A percentile compares a stretch with the other conserved stretches of the same genome.
phyloP scores from a whole-genome alignment of 2,329 filamentous ascomycete genomes.

The Alternaria rosae region DNA sequence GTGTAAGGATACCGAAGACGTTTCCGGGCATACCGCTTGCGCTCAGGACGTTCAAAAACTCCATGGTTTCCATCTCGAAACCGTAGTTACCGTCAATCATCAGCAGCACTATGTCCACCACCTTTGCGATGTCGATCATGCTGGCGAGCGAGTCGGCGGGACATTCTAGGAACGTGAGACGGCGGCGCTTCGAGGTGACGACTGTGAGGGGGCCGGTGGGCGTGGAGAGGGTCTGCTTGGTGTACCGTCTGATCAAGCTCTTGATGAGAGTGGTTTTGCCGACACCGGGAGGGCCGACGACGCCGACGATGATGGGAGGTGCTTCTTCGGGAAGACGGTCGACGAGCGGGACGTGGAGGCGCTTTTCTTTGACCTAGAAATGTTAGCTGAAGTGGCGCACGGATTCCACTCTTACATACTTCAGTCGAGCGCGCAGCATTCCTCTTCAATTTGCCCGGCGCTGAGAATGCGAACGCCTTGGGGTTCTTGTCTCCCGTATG shows the following conservation, averaged over 20 bases:
- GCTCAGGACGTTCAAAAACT: slow-evolving; percentile 94
- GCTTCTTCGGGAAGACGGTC: slow-evolving; percentile 96
- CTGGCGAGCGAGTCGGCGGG: slow-evolving; percentile 91
- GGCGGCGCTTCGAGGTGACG: slow-evolving; percentile 93
- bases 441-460: slow-evolving; percentile 80
- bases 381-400: slow-evolving; percentile 12
- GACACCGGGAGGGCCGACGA: slow-evolving; percentile 91
- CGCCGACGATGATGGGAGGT: slow-evolving; percentile 88
- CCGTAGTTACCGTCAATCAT: slow-evolving; percentile 99
- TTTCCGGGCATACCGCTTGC: slow-evolving; percentile 98
- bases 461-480: slow-evolving; percentile 87
- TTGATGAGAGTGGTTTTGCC: slow-evolving; percentile 97
- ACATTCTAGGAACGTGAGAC: slow-evolving; percentile 94
- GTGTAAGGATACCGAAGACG: slow-evolving; percentile 95
- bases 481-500: slow-evolving; percentile 75
- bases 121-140: slow-evolving; percentile 97
- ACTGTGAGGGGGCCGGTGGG: slow-evolving; percentile 93
- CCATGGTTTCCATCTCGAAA: slow-evolving; percentile 99
- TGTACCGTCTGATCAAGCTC: slow-evolving; percentile 90
- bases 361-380: slow-evolving; percentile 85
- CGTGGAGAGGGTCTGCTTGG: slow-evolving; percentile 90
- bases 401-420: slow-evolving; percentile 53
- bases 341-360: slow-evolving; percentile 93
- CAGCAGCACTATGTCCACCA: slow-evolving; percentile 94
- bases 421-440: slow-evolving; percentile 76